These are phyloP conservation scores for Petasospora fabianii DNA, from an alignment of 1,139 yeast species.

Conservation along the genomic window DNA sequence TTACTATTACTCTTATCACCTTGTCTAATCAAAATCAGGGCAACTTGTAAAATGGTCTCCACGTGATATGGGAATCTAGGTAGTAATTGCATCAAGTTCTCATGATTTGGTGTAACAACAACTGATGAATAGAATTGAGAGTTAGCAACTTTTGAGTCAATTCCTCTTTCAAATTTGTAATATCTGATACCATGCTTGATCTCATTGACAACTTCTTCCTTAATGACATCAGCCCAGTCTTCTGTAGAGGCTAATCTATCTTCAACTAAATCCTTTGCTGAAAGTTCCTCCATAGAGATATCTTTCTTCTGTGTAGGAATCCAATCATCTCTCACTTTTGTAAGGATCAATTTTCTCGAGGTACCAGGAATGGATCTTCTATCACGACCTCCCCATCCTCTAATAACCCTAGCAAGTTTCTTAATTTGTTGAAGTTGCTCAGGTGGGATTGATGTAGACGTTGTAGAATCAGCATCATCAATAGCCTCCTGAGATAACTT, in stretches of 20 bases:
- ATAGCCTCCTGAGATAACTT: conserved; percentile 64
- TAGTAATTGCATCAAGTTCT: conserved; percentile 52
- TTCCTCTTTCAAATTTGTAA: conserved; percentile 46
- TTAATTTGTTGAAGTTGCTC: conserved; percentile 64
- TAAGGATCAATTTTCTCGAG: conserved; percentile 58
- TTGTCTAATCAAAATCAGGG: conserved; percentile 70
- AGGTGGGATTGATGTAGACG: conserved; percentile 54
- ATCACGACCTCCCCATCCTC: conserved; percentile 85
- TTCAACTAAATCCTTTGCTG: conserved; percentile 38
- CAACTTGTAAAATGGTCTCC: conserved; percentile 76
- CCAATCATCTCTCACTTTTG: conserved; percentile 80
- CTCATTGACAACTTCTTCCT: conserved; percentile 44
- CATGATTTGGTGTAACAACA: conserved; percentile 71
- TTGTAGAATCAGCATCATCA: conserved; percentile 65
- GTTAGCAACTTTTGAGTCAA: conserved; percentile 43
- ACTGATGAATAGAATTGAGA: conserved; percentile 65
- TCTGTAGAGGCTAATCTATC: conserved; percentile 36
- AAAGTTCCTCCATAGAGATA: conserved; percentile 56
- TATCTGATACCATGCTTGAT: conserved; percentile 48
- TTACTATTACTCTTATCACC: conserved; percentile 72
- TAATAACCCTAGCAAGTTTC: conserved; percentile 54
- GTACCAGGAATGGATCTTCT: conserved; percentile 68
- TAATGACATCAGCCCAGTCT: conserved; percentile 47
- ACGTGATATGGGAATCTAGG: conserved; percentile 69
- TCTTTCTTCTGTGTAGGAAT: conserved; percentile 68